Percentiles rank a stretch among this genome's conserved stretches.
These are phyloP conservation scores for Rutstroemia sp. DNA, from an alignment of 2,329 filamentous ascomycete species.

Conservation along the genomic window DNA sequence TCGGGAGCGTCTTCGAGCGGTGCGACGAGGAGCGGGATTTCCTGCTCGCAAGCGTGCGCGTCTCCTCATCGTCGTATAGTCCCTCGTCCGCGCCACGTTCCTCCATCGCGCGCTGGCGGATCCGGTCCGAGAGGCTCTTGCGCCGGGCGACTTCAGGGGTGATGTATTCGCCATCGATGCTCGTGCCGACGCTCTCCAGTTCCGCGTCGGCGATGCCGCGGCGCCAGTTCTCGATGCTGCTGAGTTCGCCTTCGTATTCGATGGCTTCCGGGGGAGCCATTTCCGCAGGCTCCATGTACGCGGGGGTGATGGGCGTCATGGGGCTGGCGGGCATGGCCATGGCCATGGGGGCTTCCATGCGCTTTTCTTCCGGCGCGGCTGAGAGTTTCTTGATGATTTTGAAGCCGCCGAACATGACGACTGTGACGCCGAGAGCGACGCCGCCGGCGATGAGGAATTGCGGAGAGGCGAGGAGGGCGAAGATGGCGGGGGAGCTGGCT, in stretches of 20 bases:
- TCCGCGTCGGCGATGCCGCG: constrained; percentile 28
- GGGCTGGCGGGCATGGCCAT: neutral
- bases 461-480: constrained; percentile 78
- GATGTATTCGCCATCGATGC: constrained; percentile 30
- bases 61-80: neutral
- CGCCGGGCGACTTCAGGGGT: constrained; percentile 27
- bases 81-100: neutral
- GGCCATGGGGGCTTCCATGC: constrained; percentile 15
- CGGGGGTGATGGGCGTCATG: neutral
- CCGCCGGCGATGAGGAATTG: constrained; percentile 93
- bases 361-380: constrained; percentile 17
- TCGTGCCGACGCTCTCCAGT: constrained; percentile 24
- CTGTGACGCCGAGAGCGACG: constrained; percentile 83
- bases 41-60: neutral
- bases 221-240: constrained; percentile 29
- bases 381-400: constrained; percentile 90
- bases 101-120: constrained; percentile 19
- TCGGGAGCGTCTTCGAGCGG: neutral
- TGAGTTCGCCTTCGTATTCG: constrained; percentile 27
- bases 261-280: constrained; percentile 25
- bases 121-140: constrained; percentile 16
- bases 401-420: constrained; percentile 92
- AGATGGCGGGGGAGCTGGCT: constrained; percentile 74
- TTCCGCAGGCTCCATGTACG: neutral
- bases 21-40: neutral